Evolutionary conservation across 2,329 filamentous ascomycete species (phyloP), one percentile per base, ranked within the genome.

Genomic region (Fusarium sp.): DNA sequence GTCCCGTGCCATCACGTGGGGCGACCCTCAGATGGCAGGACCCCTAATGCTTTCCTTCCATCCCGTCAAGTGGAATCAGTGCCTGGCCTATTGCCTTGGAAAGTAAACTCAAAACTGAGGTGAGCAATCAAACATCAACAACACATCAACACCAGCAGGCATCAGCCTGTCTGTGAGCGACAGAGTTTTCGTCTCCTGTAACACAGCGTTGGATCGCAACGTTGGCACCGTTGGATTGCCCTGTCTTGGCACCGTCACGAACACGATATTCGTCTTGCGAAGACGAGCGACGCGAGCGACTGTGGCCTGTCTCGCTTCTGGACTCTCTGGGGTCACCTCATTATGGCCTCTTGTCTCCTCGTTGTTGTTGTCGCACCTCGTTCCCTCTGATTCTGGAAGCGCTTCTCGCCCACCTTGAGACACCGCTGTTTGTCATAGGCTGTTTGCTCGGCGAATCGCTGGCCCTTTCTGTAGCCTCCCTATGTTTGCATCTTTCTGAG

Each of bases 1-100:
- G 67, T 69, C 64, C 24, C 49, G 62, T 44, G 55, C 22, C 44
- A 61, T 71, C 75, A 77, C 76, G 73, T 78, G 76, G 74, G 57
- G 35, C 42, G 53, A 53, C 42, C 62, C 66, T 68, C n/a, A 38
- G 51, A 35, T 33, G 31, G 31, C 33, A 57, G 35, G 22, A 57
- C 33, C 53, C 33, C 20, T 57, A 31, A 27, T 57, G 53, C 17
- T 31, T 14, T 51, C 46, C 46, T 53, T 53, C 17, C 46, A 16
- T 53, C 11, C 20, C 22, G 44, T 49, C 46, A 14, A 20, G 61
- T 46, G 49, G 61, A 44, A 42, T 57, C 55, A 58, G 36, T 66
- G 55, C 36, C 66, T 40, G 63, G 51, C 36, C 44, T 17, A 67
- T 29, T 42, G 44, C 46, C 65, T 51, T 58, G 61, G 60, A 68